Conservation (phyloP, 306 rosid genomes). For the Castanea sativa region DNA sequence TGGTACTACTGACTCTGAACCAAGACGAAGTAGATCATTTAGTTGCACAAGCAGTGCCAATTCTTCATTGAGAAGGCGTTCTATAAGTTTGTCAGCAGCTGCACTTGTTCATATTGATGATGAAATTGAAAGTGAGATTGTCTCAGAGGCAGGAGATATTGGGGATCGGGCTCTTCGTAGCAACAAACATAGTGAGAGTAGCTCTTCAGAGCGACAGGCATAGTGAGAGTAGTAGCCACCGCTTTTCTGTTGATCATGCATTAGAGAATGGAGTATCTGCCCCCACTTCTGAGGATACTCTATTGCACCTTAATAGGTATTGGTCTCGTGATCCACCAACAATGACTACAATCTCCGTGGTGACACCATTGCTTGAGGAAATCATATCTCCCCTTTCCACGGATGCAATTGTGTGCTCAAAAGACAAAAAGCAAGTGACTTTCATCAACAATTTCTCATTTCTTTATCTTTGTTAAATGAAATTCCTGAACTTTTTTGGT, state of each 20-base stretch:
- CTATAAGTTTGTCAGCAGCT: conserved; percentile 47
- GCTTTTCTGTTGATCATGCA: conserved; percentile 39
- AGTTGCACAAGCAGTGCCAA: conserved; percentile 34
- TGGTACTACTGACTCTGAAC: conserved; percentile 18
- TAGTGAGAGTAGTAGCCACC: conserved; percentile 43
- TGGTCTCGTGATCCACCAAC: conserved; percentile 10
- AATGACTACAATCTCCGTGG: conserved; percentile 21
- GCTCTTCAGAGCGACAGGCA: conserved; percentile 48
- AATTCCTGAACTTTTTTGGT: background rate
- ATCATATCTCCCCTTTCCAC: conserved; percentile 32
- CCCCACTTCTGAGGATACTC: conserved; percentile 34
- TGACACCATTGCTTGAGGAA: conserved; percentile 37
- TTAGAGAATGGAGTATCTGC: conserved; percentile 42
- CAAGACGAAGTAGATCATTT: conserved; percentile 22
- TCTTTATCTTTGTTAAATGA: background rate
- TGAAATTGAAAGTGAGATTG: conserved; percentile 42
- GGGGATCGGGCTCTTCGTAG: conserved; percentile 77
- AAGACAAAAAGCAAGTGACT: conserved; percentile 45
- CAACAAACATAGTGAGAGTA: conserved; percentile 43
- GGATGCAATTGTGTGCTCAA: conserved; percentile 26
- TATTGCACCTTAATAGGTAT: conserved; percentile 25
- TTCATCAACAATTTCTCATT: conserved; percentile 3
- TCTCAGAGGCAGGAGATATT: conserved; percentile 87
- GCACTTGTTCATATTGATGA: conserved; percentile 32
- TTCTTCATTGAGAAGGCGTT: conserved; percentile 49